Percentiles rank a stretch among this genome's conserved stretches.
Evolutionary conservation across 2,329 filamentous ascomycete species (phyloP).

Genomic region (Calonectria leucothoes): DNA sequence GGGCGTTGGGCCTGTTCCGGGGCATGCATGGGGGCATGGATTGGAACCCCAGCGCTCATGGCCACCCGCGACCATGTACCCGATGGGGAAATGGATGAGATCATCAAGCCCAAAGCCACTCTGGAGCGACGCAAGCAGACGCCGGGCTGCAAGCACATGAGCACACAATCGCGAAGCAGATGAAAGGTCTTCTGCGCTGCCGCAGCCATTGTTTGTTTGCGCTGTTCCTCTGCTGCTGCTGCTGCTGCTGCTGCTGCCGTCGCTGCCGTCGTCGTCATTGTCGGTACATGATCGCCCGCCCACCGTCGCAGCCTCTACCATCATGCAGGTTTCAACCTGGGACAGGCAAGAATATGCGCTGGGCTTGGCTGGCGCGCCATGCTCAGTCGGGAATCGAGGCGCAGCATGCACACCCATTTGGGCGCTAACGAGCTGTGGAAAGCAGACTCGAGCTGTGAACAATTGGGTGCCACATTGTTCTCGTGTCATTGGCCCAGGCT

Average conservation of each 20-base stretch:
- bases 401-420: neutral
- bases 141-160: neutral
- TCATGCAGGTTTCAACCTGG: conserved; percentile 1
- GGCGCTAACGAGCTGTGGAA: neutral
- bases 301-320: neutral
- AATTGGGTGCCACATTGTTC: neutral
- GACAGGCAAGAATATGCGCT: neutral
- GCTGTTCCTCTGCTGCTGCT: too few species aligned
- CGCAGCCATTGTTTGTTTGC: neutral
- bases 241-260: neutral
- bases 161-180: neutral
- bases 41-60: neutral
- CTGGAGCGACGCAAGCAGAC: neutral
- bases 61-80: neutral
- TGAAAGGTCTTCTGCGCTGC: neutral
- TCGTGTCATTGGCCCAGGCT: neutral
- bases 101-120: neutral
- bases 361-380: neutral
- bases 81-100: neutral
- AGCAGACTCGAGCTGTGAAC: neutral
- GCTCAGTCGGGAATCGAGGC: conserved; percentile 7
- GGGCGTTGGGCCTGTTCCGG: conserved; percentile 5
- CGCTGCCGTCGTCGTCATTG: neutral
- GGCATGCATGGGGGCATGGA: conserved; percentile 5
- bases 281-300: neutral